Percentiles rank a stretch among this genome's conserved stretches.
Evolutionary conservation across 2,329 filamentous ascomycete species (phyloP).

Genomic region (Epichloe bromicola): DNA sequence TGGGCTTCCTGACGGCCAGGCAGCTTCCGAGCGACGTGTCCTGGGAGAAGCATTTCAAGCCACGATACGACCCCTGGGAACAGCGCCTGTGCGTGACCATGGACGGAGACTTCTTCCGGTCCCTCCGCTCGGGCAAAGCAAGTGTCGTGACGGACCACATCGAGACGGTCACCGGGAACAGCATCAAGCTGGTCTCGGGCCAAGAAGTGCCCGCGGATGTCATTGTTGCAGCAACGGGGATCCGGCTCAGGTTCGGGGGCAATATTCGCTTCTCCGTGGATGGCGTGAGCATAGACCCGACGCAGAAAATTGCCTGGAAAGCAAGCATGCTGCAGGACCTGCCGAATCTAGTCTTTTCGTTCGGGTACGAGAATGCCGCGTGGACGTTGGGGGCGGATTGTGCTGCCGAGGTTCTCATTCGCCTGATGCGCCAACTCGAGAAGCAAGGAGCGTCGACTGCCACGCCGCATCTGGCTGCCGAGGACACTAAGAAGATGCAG

Average conservation of each 20-base stretch:
- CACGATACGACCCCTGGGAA: constrained; percentile 47
- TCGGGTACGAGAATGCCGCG: constrained; percentile 46
- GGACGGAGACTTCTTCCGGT: constrained; percentile 32
- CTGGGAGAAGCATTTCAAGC: constrained; percentile 41
- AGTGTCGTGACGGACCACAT: constrained; percentile 34
- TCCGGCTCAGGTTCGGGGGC: constrained; percentile 44
- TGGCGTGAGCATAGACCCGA: constrained; percentile 27
- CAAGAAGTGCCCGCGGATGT: constrained; percentile 40
- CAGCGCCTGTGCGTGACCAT: constrained; percentile 51
- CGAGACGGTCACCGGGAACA: constrained; percentile 26
- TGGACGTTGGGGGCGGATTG: constrained; percentile 52
- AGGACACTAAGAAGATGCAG: constrained; percentile 22
- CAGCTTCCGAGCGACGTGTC: constrained; percentile 36
- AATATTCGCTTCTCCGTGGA: constrained; percentile 38
- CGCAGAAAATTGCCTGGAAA: constrained; percentile 42
- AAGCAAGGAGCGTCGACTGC: constrained; percentile 27
- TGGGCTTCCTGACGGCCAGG: constrained; percentile 27
- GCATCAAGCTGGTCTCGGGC: constrained; percentile 31
- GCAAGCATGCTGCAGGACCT: constrained; percentile 47
- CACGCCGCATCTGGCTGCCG: constrained; percentile 26
- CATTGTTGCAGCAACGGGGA: constrained; percentile 53
- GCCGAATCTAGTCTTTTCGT: constrained; percentile 44
- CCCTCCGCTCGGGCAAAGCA: constrained; percentile 24
- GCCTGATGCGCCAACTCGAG: constrained; percentile 22
- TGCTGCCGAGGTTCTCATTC: constrained; percentile 21